A percentile compares a stretch with the other conserved stretches of the same genome.
These are phyloP conservation scores for Schizothecium vesticola DNA, from an alignment of 495 filamentous ascomycete species.

Conservation along the genomic window DNA sequence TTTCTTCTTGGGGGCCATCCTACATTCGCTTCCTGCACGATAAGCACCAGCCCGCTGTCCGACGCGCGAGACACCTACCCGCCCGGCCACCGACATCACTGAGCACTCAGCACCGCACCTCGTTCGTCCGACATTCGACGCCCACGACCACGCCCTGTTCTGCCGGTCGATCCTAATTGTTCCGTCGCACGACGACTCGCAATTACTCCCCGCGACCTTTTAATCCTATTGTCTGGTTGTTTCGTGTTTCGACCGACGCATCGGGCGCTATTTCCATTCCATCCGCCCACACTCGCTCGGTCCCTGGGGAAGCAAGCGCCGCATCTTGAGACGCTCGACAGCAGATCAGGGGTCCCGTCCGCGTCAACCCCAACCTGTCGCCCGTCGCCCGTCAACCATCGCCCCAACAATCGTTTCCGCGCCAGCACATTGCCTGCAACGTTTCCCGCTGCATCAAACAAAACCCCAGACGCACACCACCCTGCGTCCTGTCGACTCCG, in stretches of 20 bases:
- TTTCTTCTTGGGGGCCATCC: neutral
- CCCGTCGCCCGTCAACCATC: conserved; percentile 11
- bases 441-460: conserved; percentile 15
- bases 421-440: conserved; percentile 18
- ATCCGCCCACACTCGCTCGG: conserved; percentile 8
- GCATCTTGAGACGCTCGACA: conserved; percentile 26
- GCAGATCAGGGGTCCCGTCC: conserved; percentile 21
- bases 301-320: conserved; percentile 2
- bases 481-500: conserved; percentile 3
- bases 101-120: neutral
- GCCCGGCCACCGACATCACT: neutral
- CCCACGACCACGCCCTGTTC: neutral
- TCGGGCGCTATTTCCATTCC: conserved; percentile 6
- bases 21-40: conserved; percentile 16
- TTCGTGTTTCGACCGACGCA: neutral
- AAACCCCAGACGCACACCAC: neutral
- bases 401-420: conserved; percentile 10
- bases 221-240: neutral
- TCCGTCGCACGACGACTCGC: neutral
- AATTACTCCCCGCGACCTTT: neutral
- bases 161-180: neutral
- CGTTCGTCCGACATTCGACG: neutral
- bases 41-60: neutral
- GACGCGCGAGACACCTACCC: neutral
- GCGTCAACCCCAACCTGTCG: conserved; percentile 15